Percentiles rank a stretch among this genome's conserved stretches.
These are phyloP conservation scores for Xylariales sp. DNA, from an alignment of 2,329 filamentous ascomycete species.

Conservation along the genomic window DNA sequence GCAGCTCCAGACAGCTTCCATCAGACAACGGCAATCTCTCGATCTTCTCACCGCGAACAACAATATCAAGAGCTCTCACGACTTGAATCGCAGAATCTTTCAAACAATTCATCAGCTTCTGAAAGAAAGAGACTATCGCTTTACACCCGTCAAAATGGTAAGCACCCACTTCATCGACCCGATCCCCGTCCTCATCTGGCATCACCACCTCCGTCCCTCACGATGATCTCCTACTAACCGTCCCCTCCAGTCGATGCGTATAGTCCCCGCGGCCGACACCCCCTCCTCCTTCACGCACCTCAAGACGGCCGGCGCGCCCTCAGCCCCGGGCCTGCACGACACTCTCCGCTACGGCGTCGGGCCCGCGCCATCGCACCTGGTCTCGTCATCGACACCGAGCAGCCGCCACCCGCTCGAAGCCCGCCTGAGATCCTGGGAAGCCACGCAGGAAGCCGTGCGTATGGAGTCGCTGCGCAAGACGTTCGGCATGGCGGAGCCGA, in stretches of 20 bases:
- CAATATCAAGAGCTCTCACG: too few relatives aligned
- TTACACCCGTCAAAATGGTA: conserved; percentile 43
- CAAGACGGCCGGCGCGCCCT: conserved; percentile 69
- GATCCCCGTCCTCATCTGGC: conserved; percentile 12
- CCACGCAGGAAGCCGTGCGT: conserved; percentile 80
- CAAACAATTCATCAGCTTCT: too few relatives aligned
- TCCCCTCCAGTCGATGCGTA: conserved; percentile 90
- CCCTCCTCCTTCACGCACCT: conserved; percentile 58
- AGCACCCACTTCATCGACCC: conserved; percentile 16
- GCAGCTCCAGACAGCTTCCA: neutral
- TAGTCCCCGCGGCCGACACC: conserved; percentile 70
- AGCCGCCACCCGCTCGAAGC: conserved; percentile 86
- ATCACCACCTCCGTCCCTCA: conserved; percentile 8
- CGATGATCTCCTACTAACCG: conserved; percentile 13
- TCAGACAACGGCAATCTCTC: neutral
- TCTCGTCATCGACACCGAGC: conserved; percentile 36
- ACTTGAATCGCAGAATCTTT: too few relatives aligned
- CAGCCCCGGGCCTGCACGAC: conserved; percentile 89
- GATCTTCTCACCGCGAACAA: neutral
- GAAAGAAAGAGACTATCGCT: neutral
- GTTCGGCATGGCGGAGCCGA: conserved; percentile 89
- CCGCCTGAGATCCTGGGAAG: conserved; percentile 83
- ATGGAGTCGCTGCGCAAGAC: conserved; percentile 83
- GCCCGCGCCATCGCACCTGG: conserved; percentile 29
- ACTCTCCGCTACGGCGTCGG: conserved; percentile 81